Conservation (phyloP, 2,329 filamentous ascomycete species). For the Mollisia scopiformis region DNA sequence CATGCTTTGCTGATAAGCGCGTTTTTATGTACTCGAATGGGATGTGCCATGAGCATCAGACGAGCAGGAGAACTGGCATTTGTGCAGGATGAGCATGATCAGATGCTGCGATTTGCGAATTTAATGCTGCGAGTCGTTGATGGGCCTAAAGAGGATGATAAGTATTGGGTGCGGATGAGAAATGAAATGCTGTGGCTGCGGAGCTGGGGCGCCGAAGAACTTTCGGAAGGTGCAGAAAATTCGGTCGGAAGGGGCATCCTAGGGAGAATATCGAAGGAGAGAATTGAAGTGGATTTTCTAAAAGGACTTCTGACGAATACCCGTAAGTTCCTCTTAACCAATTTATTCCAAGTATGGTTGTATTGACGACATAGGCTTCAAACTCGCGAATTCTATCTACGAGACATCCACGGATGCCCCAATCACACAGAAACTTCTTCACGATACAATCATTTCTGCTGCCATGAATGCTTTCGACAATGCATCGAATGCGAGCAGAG, state of each 20-base stretch:
- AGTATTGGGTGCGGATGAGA: conserved; percentile 63
- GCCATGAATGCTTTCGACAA: conserved; percentile 78
- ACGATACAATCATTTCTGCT: conserved; percentile 62
- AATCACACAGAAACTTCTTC: conserved; percentile 53
- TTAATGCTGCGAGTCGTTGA: conserved; percentile 47
- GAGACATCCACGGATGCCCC: conserved; percentile 53
- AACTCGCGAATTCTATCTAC: conserved; percentile 65
- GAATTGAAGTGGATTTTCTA: conserved; percentile 72
- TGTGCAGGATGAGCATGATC: conserved; percentile 64
- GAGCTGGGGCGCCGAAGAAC: conserved; percentile 65
- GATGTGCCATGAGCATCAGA: conserved; percentile 52
- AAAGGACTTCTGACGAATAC: conserved; percentile 66
- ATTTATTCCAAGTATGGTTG: conserved; percentile 7
- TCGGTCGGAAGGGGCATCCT: conserved; percentile 51
- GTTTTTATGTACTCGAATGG: conserved; percentile 55
- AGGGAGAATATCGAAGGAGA: conserved; percentile 60
- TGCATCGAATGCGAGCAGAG: conserved; percentile 79
- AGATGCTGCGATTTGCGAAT: conserved; percentile 57
- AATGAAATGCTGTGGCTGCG: conserved; percentile 74
- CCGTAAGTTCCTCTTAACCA: conserved; percentile 48
- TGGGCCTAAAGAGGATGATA: conserved; percentile 59
- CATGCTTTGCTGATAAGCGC: conserved; percentile 66
- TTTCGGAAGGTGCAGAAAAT: conserved; percentile 36
- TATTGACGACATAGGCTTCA: conserved; percentile 51
- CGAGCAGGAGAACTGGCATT: conserved; percentile 66